These are phyloP conservation scores for Alternaria sp. DNA, from an alignment of 2,329 filamentous ascomycete species.

Conservation along the genomic window DNA sequence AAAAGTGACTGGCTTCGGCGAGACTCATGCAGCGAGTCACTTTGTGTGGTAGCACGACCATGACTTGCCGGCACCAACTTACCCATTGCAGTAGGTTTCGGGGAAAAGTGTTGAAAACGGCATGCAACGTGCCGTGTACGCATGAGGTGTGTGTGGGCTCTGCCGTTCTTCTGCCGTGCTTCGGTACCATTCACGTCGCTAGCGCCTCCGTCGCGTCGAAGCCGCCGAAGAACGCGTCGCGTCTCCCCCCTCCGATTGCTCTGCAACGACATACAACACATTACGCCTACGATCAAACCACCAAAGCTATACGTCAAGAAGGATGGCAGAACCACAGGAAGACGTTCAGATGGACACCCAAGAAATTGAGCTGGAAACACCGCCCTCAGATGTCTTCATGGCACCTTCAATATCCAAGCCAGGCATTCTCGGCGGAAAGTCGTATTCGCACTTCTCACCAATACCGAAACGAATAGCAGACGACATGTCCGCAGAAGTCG, in stretches of 20 bases:
- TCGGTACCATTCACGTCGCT: slow-evolving; percentile 8
- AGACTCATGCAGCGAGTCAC: slow-evolving; percentile 4
- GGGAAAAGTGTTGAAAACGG: slow-evolving; percentile 22
- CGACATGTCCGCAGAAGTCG: slow-evolving; percentile 67
- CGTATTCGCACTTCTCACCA: slow-evolving; percentile 59
- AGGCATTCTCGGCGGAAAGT: slow-evolving; percentile 53
- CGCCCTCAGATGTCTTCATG: slow-evolving; percentile 53
- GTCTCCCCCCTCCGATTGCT: slow-evolving; percentile 19
- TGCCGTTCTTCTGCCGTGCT: slow-evolving; percentile 6
- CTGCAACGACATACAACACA: slow-evolving; percentile 8
- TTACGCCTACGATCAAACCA: not conserved
- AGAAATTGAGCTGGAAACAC: slow-evolving; percentile 48
- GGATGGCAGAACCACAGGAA: slow-evolving; percentile 41
- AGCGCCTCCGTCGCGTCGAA: slow-evolving; percentile 14
- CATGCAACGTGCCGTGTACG: slow-evolving; percentile 35
- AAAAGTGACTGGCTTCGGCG: slow-evolving; percentile 7
- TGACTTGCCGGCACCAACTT: slow-evolving; percentile 4
- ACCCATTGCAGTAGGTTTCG: slow-evolving; percentile 24
- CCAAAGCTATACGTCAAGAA: not conserved
- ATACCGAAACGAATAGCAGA: slow-evolving; percentile 52
- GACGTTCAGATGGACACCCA: slow-evolving; percentile 47
- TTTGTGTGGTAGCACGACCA: slow-evolving; percentile 12
- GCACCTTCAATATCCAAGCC: slow-evolving; percentile 56
- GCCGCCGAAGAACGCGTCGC: slow-evolving; percentile 23
- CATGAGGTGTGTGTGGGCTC: slow-evolving; percentile 16